These are phyloP conservation scores for Geotrichum bryndzae DNA, from an alignment of 1,139 yeast species.

Conservation along the genomic window DNA sequence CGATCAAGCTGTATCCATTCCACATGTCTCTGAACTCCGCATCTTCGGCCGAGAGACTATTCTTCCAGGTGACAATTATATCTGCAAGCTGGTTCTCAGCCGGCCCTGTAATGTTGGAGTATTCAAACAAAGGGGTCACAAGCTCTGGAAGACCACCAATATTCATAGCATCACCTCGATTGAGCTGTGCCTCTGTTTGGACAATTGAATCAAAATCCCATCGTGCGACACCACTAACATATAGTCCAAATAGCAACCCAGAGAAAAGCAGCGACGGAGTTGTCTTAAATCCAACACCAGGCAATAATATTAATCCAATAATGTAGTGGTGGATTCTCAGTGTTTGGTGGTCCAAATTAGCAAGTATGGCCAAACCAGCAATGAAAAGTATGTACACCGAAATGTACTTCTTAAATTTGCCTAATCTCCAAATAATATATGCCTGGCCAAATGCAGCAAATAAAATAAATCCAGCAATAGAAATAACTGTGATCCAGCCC, in stretches of 20 bases:
- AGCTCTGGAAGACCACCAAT: constrained; percentile 51
- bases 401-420: constrained; percentile 56
- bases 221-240: constrained; percentile 77
- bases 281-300: constrained; percentile 62
- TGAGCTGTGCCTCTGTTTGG: constrained; percentile 63
- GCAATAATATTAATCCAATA: constrained; percentile 67
- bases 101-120: constrained; percentile 6
- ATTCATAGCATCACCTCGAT: constrained; percentile 65
- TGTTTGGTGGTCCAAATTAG: constrained; percentile 60
- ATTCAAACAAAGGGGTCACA: constrained; percentile 32
- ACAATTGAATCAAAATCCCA: constrained; percentile 93
- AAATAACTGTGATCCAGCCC: constrained; percentile 58
- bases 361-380: constrained; percentile 43
- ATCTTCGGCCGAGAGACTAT: not conserved
- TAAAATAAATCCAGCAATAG: constrained; percentile 42
- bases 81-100: not conserved
- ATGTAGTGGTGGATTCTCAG: constrained; percentile 87
- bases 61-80: constrained; percentile 10
- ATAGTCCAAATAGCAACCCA: constrained; percentile 75
- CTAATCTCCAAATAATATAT: constrained; percentile 71
- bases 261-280: constrained; percentile 73
- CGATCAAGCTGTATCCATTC: constrained; percentile 54
- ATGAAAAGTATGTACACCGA: constrained; percentile 47
- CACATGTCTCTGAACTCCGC: constrained; percentile 19
- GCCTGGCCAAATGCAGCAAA: constrained; percentile 68